Base-by-base conservation (phyloP, 352 stramenopile species). In the Pythium aphanidermatum region DNA sequence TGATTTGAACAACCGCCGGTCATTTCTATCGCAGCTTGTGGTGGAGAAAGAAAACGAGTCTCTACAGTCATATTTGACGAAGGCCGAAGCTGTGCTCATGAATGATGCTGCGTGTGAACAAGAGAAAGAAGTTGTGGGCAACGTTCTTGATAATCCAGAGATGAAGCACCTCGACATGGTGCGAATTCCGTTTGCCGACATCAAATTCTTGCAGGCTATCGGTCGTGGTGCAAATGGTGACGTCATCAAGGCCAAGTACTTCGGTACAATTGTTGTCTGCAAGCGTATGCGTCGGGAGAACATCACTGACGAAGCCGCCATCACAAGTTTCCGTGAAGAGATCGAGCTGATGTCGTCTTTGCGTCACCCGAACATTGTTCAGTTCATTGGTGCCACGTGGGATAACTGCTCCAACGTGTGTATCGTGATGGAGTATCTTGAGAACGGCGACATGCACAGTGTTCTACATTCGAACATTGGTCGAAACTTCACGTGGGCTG, bases 381-480 rank as follows among this genome's bases (percentile, higher is more conserved):
- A 95, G 52, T 91, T 95, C 34, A 95, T 95, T 27, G 83, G 83
- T 26, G 83, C 83, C 24, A 92, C 75, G 42, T 95, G 83, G 83
- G 79, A 95, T 46, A 92, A 92, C 46, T 83, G 72, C 23, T 90
- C 80, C 3, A 95, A 95, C 45, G 46, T 95, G 37, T 95, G 83
- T 30, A 92, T 95, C 41, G 74, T 95, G 21, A 91, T 95, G 78
- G 83, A 95, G 40, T 95, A 89, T 51, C 39, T 95, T n/a, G 83
- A 95, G 50, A 91, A 92, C 45, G 83, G 83, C 16, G 83, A 95
- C 46, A 84, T 95, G 74, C 83, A 95, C 56, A 77, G 68, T 40
- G 80, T 92, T 20, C 63, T 95, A 28, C 79, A 95, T 55, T 89
- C 78, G 27, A 73, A 60, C 12, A 63, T 91, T n/a, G 79, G 79